Evolutionary conservation across 352 stramenopile species (phyloP).

Genomic region (Aphanomyces astaci): DNA sequence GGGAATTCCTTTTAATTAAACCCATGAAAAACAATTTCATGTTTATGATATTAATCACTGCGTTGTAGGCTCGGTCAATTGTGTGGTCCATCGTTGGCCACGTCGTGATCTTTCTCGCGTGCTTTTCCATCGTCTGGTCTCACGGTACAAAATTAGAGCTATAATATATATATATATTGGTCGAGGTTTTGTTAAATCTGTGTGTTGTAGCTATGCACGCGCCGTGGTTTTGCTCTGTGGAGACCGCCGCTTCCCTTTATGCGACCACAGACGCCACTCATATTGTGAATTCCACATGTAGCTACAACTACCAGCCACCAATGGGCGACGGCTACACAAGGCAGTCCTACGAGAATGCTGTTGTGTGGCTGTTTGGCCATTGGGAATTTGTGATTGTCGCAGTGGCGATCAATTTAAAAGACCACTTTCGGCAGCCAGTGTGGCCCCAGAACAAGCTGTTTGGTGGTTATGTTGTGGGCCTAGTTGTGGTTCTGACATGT

Average conservation of each 20-base stretch:
- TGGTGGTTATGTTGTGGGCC: not conserved
- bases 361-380: slow-evolving; percentile 52
- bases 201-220: slow-evolving; percentile 28
- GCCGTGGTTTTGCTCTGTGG: slow-evolving; percentile 41
- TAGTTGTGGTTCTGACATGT: not conserved
- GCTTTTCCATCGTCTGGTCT: slow-evolving; percentile 29
- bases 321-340: slow-evolving; percentile 33
- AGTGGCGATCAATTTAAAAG: slow-evolving; percentile 47
- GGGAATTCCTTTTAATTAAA: too few species aligned
- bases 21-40: too few species aligned
- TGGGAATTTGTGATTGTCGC: slow-evolving; percentile 46
- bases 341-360: slow-evolving; percentile 43
- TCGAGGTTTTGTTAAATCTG: not conserved
- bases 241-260: too few species aligned
- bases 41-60: too few species aligned
- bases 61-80: slow-evolving; percentile 29
- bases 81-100: slow-evolving; percentile 44
- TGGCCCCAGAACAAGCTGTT: slow-evolving; percentile 34
- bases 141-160: not conserved
- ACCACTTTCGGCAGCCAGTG: slow-evolving; percentile 41
- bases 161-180: not conserved
- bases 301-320: slow-evolving; percentile 24
- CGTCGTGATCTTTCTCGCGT: slow-evolving; percentile 36
- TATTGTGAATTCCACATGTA: slow-evolving; percentile 20
- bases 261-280: too few species aligned